These are phyloP conservation scores for Camellia lanceoleosa DNA, from an alignment of 148 eudicot species.

Conservation along the genomic window DNA sequence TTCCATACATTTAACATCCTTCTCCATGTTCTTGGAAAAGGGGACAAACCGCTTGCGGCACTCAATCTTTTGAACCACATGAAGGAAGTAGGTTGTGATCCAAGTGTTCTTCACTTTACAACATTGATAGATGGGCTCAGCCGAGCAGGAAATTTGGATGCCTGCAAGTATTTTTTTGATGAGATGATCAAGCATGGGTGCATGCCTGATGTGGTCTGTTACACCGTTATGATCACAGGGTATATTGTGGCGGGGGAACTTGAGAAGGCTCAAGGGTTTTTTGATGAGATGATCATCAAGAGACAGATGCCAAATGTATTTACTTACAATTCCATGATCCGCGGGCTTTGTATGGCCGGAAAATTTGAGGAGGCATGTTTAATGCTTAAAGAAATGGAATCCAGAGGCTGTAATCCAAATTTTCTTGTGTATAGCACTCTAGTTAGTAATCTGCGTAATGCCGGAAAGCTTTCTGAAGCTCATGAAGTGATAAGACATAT, in stretches of 20 bases:
- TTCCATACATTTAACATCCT: constrained; percentile 72
- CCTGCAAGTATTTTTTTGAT: constrained; percentile 72
- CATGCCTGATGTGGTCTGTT: constrained; percentile 77
- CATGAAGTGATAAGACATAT: constrained; percentile 55
- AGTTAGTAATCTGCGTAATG: constrained; percentile 51
- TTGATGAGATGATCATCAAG: constrained; percentile 55
- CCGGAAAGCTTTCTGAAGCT: constrained; percentile 69
- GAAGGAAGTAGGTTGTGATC: constrained; percentile 64
- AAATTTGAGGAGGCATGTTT: constrained; percentile 61
- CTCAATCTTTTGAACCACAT: constrained; percentile 71
- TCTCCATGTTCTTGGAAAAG: constrained; percentile 83
- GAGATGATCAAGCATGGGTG: constrained; percentile 69
- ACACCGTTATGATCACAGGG: constrained; percentile 78
- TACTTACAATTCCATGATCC: constrained; percentile 80
- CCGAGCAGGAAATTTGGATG: constrained; percentile 77
- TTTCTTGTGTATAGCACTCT: constrained; percentile 73
- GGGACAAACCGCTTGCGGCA: constrained; percentile 67
- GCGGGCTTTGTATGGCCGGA: constrained; percentile 72
- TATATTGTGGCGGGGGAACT: constrained; percentile 62
- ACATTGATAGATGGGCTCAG: constrained; percentile 90
- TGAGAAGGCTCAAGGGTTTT: constrained; percentile 60
- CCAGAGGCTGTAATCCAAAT: constrained; percentile 65
- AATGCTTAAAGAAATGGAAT: constrained; percentile 81
- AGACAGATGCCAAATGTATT: constrained; percentile 80
- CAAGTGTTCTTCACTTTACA: constrained; percentile 76